These are phyloP conservation scores for Vanilla planifolia DNA, from an alignment of 106 monocot species.

Conservation along the genomic window DNA sequence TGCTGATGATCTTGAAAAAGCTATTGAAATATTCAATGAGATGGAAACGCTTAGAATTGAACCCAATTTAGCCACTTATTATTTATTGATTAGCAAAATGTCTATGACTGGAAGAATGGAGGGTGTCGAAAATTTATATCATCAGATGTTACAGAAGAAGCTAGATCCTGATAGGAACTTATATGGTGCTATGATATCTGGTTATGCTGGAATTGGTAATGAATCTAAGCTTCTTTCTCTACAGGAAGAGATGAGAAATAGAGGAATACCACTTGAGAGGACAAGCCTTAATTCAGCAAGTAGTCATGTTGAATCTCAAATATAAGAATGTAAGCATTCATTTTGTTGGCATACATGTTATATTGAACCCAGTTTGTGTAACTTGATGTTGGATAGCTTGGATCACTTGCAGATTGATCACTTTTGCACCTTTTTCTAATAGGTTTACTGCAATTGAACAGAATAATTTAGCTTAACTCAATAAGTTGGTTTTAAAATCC, in stretches of 20 bases:
- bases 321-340: slow-evolving; percentile 3
- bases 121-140: slow-evolving; percentile 29
- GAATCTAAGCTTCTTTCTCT: slow-evolving; percentile 2
- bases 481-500: no score
- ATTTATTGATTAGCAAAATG: slow-evolving; percentile 27
- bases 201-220: slow-evolving; percentile 5
- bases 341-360: no score
- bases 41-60: slow-evolving; percentile 38
- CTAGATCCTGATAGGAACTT: slow-evolving; percentile 1
- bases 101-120: slow-evolving; percentile 29
- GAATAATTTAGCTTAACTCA: no score
- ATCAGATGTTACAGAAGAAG: background rate
- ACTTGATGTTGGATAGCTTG: no score
- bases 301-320: background rate
- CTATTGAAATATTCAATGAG: slow-evolving; percentile 37
- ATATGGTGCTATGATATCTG: slow-evolving; percentile 10
- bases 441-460: no score
- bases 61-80: slow-evolving; percentile 35
- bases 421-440: no score
- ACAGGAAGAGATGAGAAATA: slow-evolving; percentile 4
- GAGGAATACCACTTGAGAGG: slow-evolving; percentile 1
- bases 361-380: no score
- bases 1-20: slow-evolving; percentile 19
- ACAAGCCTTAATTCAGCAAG: background rate
- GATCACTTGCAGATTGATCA: no score